Conservation (phyloP, 225 moss, liverwort and hornwort species). For the Neckera pumila region DNA sequence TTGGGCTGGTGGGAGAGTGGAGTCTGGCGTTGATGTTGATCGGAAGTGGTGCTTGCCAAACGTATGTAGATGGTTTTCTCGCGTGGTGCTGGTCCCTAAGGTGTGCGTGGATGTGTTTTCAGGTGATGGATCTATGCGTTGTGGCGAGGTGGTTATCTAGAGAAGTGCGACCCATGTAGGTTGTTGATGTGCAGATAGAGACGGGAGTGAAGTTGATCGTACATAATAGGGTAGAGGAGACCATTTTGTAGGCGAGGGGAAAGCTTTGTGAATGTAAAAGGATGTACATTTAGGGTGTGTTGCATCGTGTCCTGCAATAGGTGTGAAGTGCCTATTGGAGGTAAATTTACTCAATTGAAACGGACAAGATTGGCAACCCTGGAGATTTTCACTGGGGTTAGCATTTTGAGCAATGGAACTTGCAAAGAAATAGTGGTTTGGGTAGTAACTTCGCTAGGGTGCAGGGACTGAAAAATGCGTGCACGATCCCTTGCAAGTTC, state of each 20-base stretch:
- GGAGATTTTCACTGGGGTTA: not conserved
- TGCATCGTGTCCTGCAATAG: not conserved
- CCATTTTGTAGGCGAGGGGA: slow-evolving; percentile 6
- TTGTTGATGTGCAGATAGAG: slow-evolving; percentile 2
- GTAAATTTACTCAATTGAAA: slow-evolving; percentile 2
- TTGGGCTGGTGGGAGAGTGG: not conserved
- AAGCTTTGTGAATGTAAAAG: slow-evolving; percentile 1
- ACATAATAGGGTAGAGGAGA: slow-evolving; percentile 1
- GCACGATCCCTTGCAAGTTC: not conserved
- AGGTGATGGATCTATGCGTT: not conserved
- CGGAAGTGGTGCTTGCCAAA: not conserved
- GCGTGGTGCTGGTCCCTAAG: not conserved
- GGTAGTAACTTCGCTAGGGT: not conserved
- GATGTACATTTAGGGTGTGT: slow-evolving; percentile 14
- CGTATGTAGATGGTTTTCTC: not conserved
- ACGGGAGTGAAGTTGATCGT: slow-evolving; percentile 5
- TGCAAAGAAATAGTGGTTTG: not conserved
- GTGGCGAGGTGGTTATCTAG: not conserved
- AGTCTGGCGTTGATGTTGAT: not conserved
- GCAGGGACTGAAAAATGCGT: not conserved
- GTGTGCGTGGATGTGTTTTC: not conserved
- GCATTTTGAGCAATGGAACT: not conserved
- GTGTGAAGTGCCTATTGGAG: not conserved
- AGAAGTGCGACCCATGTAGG: not conserved
- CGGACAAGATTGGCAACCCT: slow-evolving; percentile 1